Percentiles rank a stretch among this genome's conserved stretches.
phyloP scores from a whole-genome alignment of 768 basidiomycete genomes.

The Leccinellum rugosiceps region DNA sequence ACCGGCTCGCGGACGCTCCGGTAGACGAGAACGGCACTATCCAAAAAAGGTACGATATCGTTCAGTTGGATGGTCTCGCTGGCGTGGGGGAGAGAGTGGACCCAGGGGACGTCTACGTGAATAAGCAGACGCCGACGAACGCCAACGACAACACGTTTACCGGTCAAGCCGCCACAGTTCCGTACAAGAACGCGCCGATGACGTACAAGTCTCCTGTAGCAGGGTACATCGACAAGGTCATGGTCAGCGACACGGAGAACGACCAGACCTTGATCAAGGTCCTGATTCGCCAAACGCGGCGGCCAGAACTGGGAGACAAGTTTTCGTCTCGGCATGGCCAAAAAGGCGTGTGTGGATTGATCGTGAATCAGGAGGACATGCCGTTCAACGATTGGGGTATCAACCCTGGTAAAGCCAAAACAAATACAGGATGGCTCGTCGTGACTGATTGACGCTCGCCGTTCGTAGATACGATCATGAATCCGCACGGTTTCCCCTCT shows the following conservation, averaged over 20 bases:
- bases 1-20: conserved; percentile 92
- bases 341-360: conserved; percentile 98
- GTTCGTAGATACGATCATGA: conserved; percentile 94
- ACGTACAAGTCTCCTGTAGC: conserved; percentile 92
- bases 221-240: conserved; percentile 94
- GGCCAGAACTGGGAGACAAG: conserved; percentile 97
- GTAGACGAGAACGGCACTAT: conserved; percentile 75
- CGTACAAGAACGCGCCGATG: conserved; percentile 91
- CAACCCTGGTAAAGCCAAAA: conserved; percentile 59
- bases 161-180: conserved; percentile 76
- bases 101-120: conserved; percentile 91
- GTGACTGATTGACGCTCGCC: conserved; percentile 5
- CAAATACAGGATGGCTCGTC: conserved; percentile 4
- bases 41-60: conserved; percentile 84
- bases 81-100: conserved; percentile 94
- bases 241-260: conserved; percentile 95
- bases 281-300: conserved; percentile 91
- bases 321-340: conserved; percentile 98
- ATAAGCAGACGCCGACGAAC: conserved; percentile 94
- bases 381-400: conserved; percentile 99
- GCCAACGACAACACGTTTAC: conserved; percentile 89
- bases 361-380: conserved; percentile 99
- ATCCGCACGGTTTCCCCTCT: conserved; percentile 98
- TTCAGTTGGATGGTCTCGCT: conserved; percentile 90
- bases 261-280: conserved; percentile 98